Evolutionary conservation across 345 rosid species (phyloP).

Genomic region (Trapa bicornis): DNA sequence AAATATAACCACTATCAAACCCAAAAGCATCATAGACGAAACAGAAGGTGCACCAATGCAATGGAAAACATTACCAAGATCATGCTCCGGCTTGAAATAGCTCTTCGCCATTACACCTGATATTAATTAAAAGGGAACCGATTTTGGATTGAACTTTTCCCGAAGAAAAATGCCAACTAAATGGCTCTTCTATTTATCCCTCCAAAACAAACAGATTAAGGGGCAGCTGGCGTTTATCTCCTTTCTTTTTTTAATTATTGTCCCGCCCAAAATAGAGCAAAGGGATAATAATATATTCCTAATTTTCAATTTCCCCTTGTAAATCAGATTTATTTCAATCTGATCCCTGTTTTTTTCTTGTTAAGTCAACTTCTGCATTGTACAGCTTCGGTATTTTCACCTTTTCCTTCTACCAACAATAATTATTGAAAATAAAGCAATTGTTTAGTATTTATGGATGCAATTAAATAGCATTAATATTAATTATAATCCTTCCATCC

Average conservation of each 20-base stretch:
- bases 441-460: too few species aligned
- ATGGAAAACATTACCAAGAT: conserved; percentile 38
- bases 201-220: not conserved
- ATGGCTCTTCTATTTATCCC: not conserved
- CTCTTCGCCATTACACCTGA: conserved; percentile 60
- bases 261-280: too few species aligned
- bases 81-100: conserved; percentile 93
- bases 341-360: not conserved
- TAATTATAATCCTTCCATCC: too few species aligned
- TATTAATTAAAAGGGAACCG: not conserved
- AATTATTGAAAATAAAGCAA: too few species aligned
- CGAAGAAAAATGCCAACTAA: not conserved
- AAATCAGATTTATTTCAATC: not conserved
- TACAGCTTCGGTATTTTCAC: too few species aligned
- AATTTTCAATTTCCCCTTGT: not conserved
- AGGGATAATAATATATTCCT: not conserved
- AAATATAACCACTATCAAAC: not conserved
- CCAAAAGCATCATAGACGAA: not conserved
- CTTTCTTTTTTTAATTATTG: not conserved
- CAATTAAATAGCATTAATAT: too few species aligned
- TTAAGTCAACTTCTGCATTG: not conserved
- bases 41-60: not conserved
- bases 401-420: too few species aligned
- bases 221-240: not conserved
- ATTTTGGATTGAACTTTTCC: conserved; percentile 2